Percentiles rank a stretch among this genome's conserved stretches.
phyloP scores from a whole-genome alignment of 176 grass and related monocot genomes.

The Oryza glaberrima region DNA sequence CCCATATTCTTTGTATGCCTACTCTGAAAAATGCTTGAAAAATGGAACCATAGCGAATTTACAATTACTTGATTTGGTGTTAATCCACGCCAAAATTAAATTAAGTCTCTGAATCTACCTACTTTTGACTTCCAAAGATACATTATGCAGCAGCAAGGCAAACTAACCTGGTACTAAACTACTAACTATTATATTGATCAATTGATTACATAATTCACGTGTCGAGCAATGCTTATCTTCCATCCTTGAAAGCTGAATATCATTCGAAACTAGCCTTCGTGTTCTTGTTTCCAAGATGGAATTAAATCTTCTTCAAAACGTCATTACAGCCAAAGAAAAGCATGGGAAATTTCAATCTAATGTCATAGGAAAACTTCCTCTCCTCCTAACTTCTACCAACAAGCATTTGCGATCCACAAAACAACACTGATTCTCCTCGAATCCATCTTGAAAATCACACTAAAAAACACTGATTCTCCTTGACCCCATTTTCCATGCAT shows the following conservation, averaged over 20 bases:
- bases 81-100: neutral
- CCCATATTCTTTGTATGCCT: too few species aligned
- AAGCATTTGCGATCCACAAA: neutral
- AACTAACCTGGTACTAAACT: too few species aligned
- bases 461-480: too few species aligned
- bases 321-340: neutral
- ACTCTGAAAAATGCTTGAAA: too few species aligned
- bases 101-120: neutral
- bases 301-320: neutral
- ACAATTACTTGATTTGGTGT: neutral
- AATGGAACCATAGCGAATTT: too few species aligned
- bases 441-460: neutral
- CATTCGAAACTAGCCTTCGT: neutral
- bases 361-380: neutral
- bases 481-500: too few species aligned
- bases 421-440: neutral
- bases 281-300: neutral
- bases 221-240: neutral
- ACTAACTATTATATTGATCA: neutral
- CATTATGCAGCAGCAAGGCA: too few species aligned
- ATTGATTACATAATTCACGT: neutral
- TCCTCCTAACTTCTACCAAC: neutral
- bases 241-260: neutral
- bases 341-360: neutral
- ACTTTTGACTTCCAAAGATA: neutral